Conservation (phyloP, 2,329 filamentous ascomycete species). For the Colletotrichum nymphaeae region DNA sequence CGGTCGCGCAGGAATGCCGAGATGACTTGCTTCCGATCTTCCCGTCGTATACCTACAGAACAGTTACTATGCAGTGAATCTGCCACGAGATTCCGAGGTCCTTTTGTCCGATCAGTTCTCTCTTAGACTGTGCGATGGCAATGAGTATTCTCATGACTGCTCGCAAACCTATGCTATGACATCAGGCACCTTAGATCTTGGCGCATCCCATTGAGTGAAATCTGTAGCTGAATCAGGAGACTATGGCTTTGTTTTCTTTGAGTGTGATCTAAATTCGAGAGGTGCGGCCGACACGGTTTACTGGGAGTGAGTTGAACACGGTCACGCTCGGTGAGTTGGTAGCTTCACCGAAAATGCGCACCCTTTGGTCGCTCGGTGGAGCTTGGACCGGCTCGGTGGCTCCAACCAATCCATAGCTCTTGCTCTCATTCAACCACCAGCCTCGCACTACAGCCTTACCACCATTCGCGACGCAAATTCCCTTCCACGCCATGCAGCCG, state of each 20-base stretch:
- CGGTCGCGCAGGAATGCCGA: background rate
- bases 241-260: too few species aligned
- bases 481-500: background rate
- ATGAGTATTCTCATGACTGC: background rate
- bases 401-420: slow-evolving; percentile 27
- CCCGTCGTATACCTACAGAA: background rate
- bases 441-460: slow-evolving; percentile 24
- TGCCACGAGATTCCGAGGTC: background rate
- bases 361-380: slow-evolving; percentile 17
- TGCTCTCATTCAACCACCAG: slow-evolving; percentile 13
- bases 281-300: background rate
- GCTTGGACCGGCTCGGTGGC: slow-evolving; percentile 1
- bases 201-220: background rate
- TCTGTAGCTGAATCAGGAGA: background rate
- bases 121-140: background rate
- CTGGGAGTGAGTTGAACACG: background rate
- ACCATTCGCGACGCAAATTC: background rate
- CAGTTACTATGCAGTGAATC: background rate
- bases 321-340: background rate
- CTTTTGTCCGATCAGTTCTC: background rate
- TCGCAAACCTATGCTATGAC: background rate
- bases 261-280: background rate
- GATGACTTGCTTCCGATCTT: background rate
- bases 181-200: background rate
- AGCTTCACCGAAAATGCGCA: background rate